Conservation (phyloP, 108 stramenopile genomes). For the Mediolabrus comicus region DNA sequence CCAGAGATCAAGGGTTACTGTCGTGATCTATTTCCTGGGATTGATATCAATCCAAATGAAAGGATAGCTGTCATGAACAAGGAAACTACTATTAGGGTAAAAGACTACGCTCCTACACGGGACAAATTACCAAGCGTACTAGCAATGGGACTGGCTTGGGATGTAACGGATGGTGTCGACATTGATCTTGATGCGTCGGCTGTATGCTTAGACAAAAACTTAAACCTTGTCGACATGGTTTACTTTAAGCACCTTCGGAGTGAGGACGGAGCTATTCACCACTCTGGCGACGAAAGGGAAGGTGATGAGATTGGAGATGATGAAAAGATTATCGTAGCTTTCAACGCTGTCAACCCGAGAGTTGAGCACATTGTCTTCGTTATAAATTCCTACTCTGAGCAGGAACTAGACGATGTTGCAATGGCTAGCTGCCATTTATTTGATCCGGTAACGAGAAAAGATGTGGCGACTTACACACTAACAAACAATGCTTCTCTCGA, state of each 20-base stretch:
- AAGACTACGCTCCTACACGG: constrained; percentile 32
- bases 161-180: constrained; percentile 51
- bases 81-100: constrained; percentile 37
- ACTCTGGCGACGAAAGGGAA: constrained; percentile 49
- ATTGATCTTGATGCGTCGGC: constrained; percentile 52
- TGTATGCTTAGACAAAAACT: constrained; percentile 35
- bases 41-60: constrained; percentile 48
- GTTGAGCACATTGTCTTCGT: constrained; percentile 44
- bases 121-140: constrained; percentile 15
- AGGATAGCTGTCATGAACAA: constrained; percentile 54
- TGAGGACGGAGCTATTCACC: constrained; percentile 42
- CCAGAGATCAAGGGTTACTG: constrained; percentile 51
- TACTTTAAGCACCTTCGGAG: constrained; percentile 29
- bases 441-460: constrained; percentile 33
- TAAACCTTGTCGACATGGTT: constrained; percentile 39
- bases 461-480: constrained; percentile 46
- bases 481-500: constrained; percentile 36
- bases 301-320: constrained; percentile 49
- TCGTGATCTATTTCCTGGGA: constrained; percentile 38
- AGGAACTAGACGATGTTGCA: constrained; percentile 50
- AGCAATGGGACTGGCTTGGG: constrained; percentile 52
- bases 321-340: constrained; percentile 38
- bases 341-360: constrained; percentile 25
- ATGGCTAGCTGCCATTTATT: constrained; percentile 51
- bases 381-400: constrained; percentile 51